A percentile compares a stretch with the other conserved stretches of the same genome.
Conservation (phyloP, 2,329 filamentous ascomycete species). For the Aspergillus eucalypticola region DNA sequence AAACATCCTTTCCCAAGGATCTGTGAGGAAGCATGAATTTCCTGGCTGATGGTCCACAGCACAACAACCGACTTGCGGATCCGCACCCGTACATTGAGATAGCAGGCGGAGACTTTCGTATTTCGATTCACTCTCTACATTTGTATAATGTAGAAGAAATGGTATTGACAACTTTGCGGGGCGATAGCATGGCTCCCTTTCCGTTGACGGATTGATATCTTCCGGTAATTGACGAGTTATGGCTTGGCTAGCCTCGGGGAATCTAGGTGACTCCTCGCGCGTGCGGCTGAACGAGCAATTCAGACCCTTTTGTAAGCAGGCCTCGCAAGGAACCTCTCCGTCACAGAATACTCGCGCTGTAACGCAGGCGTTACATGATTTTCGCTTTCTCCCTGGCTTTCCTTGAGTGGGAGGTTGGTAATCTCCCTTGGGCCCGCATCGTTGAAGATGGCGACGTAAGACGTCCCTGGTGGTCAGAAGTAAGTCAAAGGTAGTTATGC, state of each 20-base stretch:
- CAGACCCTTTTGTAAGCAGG: neutral
- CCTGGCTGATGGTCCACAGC: neutral
- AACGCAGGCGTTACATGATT: neutral
- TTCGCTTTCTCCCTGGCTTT: neutral
- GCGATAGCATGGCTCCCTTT: neutral
- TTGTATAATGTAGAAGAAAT: neutral
- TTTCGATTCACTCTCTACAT: neutral
- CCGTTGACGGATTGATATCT: too few relatives aligned
- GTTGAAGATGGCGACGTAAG: neutral
- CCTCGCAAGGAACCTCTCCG: neutral
- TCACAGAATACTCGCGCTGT: neutral
- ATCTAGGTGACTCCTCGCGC: too few relatives aligned
- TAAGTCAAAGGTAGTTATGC: neutral
- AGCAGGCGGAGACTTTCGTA: neutral
- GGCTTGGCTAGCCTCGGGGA: too few relatives aligned
- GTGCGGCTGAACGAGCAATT: neutral
- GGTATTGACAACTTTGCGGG: neutral
- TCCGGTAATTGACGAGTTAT: neutral
- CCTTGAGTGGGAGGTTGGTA: neutral
- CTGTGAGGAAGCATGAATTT: neutral
- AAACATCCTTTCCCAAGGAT: constrained; percentile 2
- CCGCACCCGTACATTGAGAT: neutral
- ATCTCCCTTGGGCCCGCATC: neutral
- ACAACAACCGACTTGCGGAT: neutral
- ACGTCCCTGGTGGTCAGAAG: neutral